Evolutionary conservation across 2,329 filamentous ascomycete species (phyloP), one percentile per base, ranked within the genome.

Genomic region (Teratosphaeria nubilosa): DNA sequence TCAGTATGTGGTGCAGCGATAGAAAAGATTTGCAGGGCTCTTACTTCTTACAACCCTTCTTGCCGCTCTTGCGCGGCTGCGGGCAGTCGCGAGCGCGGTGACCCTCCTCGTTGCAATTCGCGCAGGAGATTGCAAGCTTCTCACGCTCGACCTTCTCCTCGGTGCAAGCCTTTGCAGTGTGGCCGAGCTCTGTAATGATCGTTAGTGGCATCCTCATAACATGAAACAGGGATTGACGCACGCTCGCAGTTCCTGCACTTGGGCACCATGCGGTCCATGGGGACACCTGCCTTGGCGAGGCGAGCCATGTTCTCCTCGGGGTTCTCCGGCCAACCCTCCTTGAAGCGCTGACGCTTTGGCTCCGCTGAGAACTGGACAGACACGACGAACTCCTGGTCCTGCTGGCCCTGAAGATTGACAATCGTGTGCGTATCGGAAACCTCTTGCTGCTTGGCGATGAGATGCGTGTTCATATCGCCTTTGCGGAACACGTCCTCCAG

Each of bases 321-420:
- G 5, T 70, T 70, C 10, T 65, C 59, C 51, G 81, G 81, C 80
- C 80, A 83, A 51, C 76, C 75, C 1, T 73, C 69, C 22, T 73
- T 70, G 22, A 79, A 74, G 51, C 71, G 74, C 13, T 70, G 70
- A 57, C 80, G 79, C 60, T 76, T 75, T 4, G 78, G 73, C 61
- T 79, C 77, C 14, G 68, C 61, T 13, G 69, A 74, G 63, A 74
- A 76, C 66, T 76, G 80, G 67, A 80, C 78, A 0, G 75, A 75
- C 56, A 82, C 73, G 27, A 76, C 72, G 58, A 77, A 83, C 60
- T 77, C 76, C 68, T 78, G 77, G 58, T 77, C 75, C 20, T 75
- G 64, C 56, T 86, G 82, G 5, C 86, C 86, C 66, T 89, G 85
- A 1, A 88, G 74, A 62, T 89, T 85, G 82, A 89, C 86, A 72